Conservation (phyloP, 2,329 filamentous ascomycete species). For the Ceratocystis alfenasii region DNA sequence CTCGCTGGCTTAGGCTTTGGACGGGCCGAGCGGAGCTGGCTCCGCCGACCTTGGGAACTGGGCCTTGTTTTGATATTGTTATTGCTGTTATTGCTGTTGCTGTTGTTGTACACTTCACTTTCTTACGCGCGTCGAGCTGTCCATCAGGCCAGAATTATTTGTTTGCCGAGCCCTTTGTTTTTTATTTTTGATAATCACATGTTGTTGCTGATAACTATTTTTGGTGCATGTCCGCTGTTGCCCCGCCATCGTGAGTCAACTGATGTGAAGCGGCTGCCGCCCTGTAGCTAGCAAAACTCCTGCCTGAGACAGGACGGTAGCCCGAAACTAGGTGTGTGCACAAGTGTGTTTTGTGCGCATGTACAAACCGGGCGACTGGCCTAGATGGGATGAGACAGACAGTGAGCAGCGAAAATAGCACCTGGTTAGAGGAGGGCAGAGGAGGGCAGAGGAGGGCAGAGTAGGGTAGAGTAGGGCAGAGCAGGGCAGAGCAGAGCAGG, state of each 20-base stretch:
- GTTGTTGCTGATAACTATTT: not conserved
- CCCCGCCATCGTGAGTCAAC: not conserved
- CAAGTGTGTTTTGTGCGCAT: not conserved
- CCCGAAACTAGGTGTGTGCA: not conserved
- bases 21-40: not conserved
- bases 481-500: not conserved
- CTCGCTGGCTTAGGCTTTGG: conserved; percentile 44
- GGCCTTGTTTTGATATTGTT: not conserved
- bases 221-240: not conserved
- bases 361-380: not conserved
- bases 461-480: not conserved
- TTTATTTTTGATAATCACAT: not conserved
- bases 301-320: not conserved
- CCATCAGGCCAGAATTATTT: too few relatives aligned
- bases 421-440: not conserved
- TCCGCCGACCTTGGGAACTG: too few relatives aligned
- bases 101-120: conserved; percentile 38
- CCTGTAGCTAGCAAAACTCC: not conserved
- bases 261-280: not conserved
- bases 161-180: not conserved
- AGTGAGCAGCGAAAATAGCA: not conserved
- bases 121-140: too few relatives aligned
- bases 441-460: not conserved
- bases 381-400: conserved; percentile 3
- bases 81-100: too few relatives aligned